A percentile compares a stretch with the other conserved stretches of the same genome.
These are phyloP conservation scores for Rhodosporidiobolus sp. DNA, from an alignment of 768 basidiomycete genomes.

Conservation along the genomic window DNA sequence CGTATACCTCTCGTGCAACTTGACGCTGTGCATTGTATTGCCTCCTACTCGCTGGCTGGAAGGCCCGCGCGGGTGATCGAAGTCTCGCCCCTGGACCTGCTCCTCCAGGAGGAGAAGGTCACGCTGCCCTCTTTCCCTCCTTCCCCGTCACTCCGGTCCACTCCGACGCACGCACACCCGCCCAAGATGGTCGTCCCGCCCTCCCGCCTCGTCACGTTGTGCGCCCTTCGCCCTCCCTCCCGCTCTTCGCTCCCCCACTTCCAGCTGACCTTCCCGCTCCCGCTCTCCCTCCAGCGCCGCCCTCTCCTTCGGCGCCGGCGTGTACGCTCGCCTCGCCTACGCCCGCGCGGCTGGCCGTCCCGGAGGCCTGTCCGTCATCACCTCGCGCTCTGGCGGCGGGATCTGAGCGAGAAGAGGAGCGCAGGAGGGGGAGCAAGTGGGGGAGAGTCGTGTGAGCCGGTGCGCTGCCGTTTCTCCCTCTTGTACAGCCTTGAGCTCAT, in stretches of 20 bases:
- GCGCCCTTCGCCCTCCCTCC: not conserved
- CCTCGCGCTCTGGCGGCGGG: slow-evolving; percentile 6
- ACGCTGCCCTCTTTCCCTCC: not conserved
- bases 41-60: too few species aligned
- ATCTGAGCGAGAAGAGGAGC: not conserved
- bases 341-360: not conserved
- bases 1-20: too few species aligned
- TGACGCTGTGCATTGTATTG: too few species aligned
- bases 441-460: too few species aligned
- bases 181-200: slow-evolving; percentile 15
- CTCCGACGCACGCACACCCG: not conserved
- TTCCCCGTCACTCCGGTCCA: not conserved
- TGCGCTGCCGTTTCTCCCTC: too few species aligned
- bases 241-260: not conserved
- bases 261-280: not conserved
- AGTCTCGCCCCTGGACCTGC: too few species aligned
- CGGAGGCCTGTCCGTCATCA: not conserved
- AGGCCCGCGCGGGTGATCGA: too few species aligned
- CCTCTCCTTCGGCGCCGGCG: slow-evolving; percentile 11
- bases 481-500: too few species aligned
- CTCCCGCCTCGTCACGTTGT: slow-evolving; percentile 25
- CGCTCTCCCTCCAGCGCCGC: not conserved
- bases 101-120: too few species aligned
- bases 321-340: slow-evolving; percentile 1
- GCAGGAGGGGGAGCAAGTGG: too few species aligned